Conservation (phyloP, 495 filamentous ascomycete genomes). For the Penicillium cataractarum region DNA sequence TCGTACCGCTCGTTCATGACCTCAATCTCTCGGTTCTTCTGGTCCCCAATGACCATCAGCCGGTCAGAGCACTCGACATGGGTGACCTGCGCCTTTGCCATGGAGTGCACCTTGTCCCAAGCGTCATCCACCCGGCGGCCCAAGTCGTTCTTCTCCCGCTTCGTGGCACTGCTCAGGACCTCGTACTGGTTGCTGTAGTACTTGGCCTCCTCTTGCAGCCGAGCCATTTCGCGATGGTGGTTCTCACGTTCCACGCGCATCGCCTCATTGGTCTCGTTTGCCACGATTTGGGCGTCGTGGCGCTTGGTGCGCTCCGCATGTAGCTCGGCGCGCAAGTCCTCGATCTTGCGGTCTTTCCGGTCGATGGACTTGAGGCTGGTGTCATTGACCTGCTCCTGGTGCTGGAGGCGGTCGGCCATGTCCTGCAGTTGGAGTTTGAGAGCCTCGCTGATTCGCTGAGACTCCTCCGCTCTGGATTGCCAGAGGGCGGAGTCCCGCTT, state of each 20-base stretch:
- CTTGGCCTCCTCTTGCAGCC: conserved; percentile 59
- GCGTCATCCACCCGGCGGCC: conserved; percentile 38
- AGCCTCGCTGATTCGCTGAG: conserved; percentile 69
- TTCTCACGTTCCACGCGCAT: conserved; percentile 57
- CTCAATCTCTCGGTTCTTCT: conserved; percentile 69
- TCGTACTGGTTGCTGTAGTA: conserved; percentile 66
- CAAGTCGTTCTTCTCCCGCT: conserved; percentile 57
- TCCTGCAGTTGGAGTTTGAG: conserved; percentile 75
- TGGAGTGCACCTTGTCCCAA: conserved; percentile 30
- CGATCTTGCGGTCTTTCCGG: conserved; percentile 79
- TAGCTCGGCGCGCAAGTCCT: conserved; percentile 67
- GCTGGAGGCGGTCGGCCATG: conserved; percentile 58
- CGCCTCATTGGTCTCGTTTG: conserved; percentile 64
- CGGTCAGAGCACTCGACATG: conserved; percentile 61
- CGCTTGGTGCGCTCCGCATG: conserved; percentile 68
- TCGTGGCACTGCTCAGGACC: conserved; percentile 63
- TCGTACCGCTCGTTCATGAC: conserved; percentile 62
- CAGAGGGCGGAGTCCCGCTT: conserved; percentile 80
- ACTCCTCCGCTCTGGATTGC: conserved; percentile 71
- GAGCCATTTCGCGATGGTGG: conserved; percentile 63
- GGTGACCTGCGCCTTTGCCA: conserved; percentile 45
- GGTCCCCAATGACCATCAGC: conserved; percentile 66
- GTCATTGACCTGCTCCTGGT: conserved; percentile 71
- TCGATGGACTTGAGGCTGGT: conserved; percentile 71
- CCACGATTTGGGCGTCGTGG: conserved; percentile 62